A percentile compares a stretch with the other conserved stretches of the same genome.
Evolutionary conservation across 768 basidiomycete genomes (phyloP).

Genomic region (Russula vinacea): DNA sequence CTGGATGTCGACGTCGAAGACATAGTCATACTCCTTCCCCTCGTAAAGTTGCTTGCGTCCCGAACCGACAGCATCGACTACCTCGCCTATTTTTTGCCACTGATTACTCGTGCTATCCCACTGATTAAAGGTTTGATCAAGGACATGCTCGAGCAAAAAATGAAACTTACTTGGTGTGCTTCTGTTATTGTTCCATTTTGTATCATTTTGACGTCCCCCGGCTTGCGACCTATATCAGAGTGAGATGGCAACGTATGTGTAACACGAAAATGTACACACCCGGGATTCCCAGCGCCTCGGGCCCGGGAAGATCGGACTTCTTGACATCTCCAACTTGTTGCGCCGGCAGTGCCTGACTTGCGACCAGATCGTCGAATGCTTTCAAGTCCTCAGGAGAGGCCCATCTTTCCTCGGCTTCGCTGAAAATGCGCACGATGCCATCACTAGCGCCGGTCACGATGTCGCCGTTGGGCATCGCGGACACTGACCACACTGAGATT

Average conservation of each 20-base stretch:
- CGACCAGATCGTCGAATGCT: conserved; percentile 70
- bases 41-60: conserved; percentile 88
- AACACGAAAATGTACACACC: conserved; percentile 45
- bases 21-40: conserved; percentile 96
- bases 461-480: conserved; percentile 84
- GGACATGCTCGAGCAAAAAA: neutral
- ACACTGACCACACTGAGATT: conserved; percentile 95
- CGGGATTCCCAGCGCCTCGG: conserved; percentile 71
- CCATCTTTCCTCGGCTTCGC: conserved; percentile 66
- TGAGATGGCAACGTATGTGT: conserved; percentile 1
- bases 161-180: conserved; percentile 74
- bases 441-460: conserved; percentile 93
- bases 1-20: conserved; percentile 97
- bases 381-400: conserved; percentile 62
- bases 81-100: conserved; percentile 95
- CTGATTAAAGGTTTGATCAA: conserved; percentile 40
- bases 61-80: conserved; percentile 90
- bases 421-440: conserved; percentile 83
- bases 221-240: conserved; percentile 66
- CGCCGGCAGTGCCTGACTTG: conserved; percentile 73
- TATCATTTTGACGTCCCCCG: conserved; percentile 92
- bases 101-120: conserved; percentile 68
- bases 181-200: conserved; percentile 77
- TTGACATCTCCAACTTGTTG: conserved; percentile 89
- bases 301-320: conserved; percentile 82